Base-by-base conservation (phyloP, 345 rosid species). In the Citrus sp. region DNA sequence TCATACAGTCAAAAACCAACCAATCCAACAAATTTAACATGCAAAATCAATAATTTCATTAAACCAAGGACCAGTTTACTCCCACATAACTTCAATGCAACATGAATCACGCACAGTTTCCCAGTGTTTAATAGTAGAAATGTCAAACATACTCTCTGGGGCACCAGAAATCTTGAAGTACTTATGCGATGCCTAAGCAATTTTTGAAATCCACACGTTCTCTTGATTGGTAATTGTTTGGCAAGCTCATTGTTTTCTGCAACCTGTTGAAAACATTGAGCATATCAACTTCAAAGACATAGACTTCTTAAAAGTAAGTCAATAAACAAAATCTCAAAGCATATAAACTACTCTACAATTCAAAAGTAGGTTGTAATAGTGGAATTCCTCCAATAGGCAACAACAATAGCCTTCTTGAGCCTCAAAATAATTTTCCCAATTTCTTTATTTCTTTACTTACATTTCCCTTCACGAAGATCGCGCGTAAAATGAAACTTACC, bases 91-190 rank as follows among this genome's bases (percentile, higher is more conserved):
- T 62, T 62, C 35, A 61, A 46, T 13, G 51, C 46, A 40, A 7
- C 10, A 18, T 8, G 38, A 62, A 74, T 61, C 55, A 21, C 9
- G 18, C 40, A 42, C 18, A 62, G 27, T 42, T 37, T 21, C 38
- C 38, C 76, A 9, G 24, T 25, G 18, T 46, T 46, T 21, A 72
- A 71, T 19, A 34, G 67, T 42, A 30, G 67, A 37, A 59, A 35
- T 27, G 30, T 65, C 40, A 77, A 73, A 78, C 83, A 58, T 82
- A 90, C 92, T 84, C 54, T 81, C 51, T 67, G 72, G 70, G 67
- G 27, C 22, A 72, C 54, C 18, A 71, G 67, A 78, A 61, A 70
- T 77, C 72, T 76, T 63, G 86, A 74, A n/a, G 83, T 72, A 62
- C 80, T 75, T 10, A 28, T 9, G 63, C 30, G 59, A 55, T 21